Evolutionary conservation across 2,329 filamentous ascomycete species (phyloP), one percentile per base, ranked within the genome.

Genomic region (Dactylella cylindrospora): DNA sequence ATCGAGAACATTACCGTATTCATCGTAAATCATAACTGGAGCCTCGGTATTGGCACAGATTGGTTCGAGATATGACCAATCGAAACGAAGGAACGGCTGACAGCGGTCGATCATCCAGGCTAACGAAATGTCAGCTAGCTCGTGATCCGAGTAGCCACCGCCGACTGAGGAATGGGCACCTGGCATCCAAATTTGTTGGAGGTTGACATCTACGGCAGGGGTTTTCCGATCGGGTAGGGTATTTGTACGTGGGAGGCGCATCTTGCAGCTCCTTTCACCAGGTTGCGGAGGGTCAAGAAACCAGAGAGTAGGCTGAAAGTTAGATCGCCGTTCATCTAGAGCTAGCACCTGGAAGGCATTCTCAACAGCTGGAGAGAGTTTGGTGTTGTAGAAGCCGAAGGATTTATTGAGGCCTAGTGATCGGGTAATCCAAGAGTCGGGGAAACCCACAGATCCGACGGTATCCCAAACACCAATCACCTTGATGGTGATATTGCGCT

Each of bases 341-440:
- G 78, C 78, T 0, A 81, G 70, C 0, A 78, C 79, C 36, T 81
- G 79, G 61, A 80, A 81, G 1, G 79, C 79, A 57, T 80, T 76
- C 31, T 79, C 75, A 3, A 80, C 71, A n/a, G 70, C 59, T 6
- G 52, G 59, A 2, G 59, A 57, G 13, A 64, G 51, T 15, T 64
- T 64, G 12, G 59, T 55, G 17, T 64, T 29, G 12, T 64, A 64
- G 29, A 57, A 64, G 3, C 64, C 55, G 26, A 64, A 64, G 3
- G 51, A 41, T 4, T 41, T 28, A 15, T 64, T 64, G 10, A 55
- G 46, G 6, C 59, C 59, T 6, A 62, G 28, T 2, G 28, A 51
- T 12, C 67, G 47, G n/a, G 50, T 64, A 22, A 64, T 35, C 36
- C 52, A 64, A 5, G 50, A 55, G 35, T 64, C 65, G 6, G 67